Percentiles rank a stretch among this genome's conserved stretches.
These are phyloP conservation scores for Sporothrix variecibatus DNA, from an alignment of 2,329 filamentous ascomycete genomes.

Conservation along the genomic window DNA sequence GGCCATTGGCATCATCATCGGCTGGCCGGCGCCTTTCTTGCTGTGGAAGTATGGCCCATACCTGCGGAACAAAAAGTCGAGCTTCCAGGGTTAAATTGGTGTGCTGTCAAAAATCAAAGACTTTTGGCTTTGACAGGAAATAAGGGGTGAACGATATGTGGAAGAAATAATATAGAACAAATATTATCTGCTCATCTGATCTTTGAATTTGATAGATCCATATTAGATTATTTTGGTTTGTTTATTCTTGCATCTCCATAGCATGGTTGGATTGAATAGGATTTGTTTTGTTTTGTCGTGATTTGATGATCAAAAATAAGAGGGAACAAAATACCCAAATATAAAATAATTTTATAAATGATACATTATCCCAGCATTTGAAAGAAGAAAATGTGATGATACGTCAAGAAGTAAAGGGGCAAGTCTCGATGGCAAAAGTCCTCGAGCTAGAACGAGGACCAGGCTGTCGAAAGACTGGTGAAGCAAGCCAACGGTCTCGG, in stretches of 20 bases:
- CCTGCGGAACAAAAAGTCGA: constrained; percentile 36
- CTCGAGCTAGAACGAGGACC: background rate
- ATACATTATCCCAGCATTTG: background rate
- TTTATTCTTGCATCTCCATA: background rate
- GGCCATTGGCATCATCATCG: constrained; percentile 44
- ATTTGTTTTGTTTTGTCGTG: background rate
- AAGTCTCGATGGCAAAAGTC: background rate
- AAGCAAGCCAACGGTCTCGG: no score
- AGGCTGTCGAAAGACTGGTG: no score
- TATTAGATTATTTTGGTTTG: background rate
- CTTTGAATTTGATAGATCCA: background rate
- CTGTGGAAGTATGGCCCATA: constrained; percentile 49
- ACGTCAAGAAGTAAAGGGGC: background rate
- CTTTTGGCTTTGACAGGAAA: background rate
- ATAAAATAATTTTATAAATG: background rate
- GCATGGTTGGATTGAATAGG: background rate
- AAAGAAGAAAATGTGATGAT: background rate
- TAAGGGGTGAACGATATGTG: background rate
- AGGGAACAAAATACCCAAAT: background rate
- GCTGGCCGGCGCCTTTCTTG: constrained; percentile 46
- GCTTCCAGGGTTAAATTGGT: constrained; percentile 18
- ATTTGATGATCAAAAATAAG: background rate
- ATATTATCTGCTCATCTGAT: background rate
- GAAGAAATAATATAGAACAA: background rate
- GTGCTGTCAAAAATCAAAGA: background rate